Conservation (phyloP, 345 rosid species). For the Lumnitzera littorea region DNA sequence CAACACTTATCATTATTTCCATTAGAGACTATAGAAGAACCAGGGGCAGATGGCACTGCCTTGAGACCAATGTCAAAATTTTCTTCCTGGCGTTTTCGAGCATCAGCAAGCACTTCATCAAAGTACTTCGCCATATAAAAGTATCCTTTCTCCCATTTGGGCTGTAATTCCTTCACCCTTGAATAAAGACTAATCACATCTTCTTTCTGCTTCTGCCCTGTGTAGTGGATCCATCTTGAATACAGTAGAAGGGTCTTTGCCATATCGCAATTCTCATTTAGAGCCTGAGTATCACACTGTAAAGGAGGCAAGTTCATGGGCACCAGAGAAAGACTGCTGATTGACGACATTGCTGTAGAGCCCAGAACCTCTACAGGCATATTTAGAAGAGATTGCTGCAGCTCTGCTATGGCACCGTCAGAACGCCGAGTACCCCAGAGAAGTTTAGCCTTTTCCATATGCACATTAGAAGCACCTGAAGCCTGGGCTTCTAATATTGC, state of each 20-base stretch:
- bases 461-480: slow-evolving; percentile 85
- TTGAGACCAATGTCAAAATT: slow-evolving; percentile 41
- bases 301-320: slow-evolving; percentile 55
- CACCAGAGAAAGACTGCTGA: slow-evolving; percentile 68
- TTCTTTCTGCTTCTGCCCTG: slow-evolving; percentile 93
- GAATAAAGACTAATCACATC: slow-evolving; percentile 83
- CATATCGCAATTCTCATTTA: slow-evolving; percentile 54
- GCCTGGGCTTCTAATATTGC: slow-evolving; percentile 93
- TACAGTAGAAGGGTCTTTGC: slow-evolving; percentile 94
- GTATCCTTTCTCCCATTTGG: slow-evolving; percentile 90
- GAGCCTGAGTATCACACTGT: slow-evolving; percentile 43
- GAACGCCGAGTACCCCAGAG: slow-evolving; percentile 85
- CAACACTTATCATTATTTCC: slow-evolving; percentile 54
- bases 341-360: slow-evolving; percentile 55
- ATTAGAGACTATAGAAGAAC: slow-evolving; percentile 24
- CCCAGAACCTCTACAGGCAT: slow-evolving; percentile 84
- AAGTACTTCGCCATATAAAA: slow-evolving; percentile 93
- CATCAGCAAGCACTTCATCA: slow-evolving; percentile 89
- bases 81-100: slow-evolving; percentile 89
- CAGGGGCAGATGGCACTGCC: slow-evolving; percentile 34
- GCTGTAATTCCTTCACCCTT: slow-evolving; percentile 82
- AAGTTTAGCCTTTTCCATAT: slow-evolving; percentile 94
- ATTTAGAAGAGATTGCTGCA: slow-evolving; percentile 84
- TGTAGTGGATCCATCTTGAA: slow-evolving; percentile 86
- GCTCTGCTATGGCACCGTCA: slow-evolving; percentile 84